Evolutionary conservation across 495 filamentous ascomycete genomes (phyloP).

Genomic region (Haplographium delicatum): DNA sequence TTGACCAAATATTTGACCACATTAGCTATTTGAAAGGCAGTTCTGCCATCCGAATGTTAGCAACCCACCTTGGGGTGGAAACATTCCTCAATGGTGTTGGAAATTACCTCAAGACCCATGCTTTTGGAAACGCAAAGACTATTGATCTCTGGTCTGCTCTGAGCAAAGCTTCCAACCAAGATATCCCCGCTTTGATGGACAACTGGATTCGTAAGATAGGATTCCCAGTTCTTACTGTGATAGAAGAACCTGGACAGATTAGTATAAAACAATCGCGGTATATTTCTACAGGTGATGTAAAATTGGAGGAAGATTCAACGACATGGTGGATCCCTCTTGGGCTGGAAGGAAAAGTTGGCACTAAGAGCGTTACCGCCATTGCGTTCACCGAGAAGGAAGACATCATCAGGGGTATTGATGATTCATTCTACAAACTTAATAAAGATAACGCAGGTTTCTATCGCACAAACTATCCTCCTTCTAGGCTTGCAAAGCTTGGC

Average conservation of each 20-base stretch:
- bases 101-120: constrained; percentile 79
- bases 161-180: constrained; percentile 79
- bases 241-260: constrained; percentile 77
- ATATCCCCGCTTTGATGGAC: constrained; percentile 83
- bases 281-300: constrained; percentile 81
- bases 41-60: constrained; percentile 92
- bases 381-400: constrained; percentile 73
- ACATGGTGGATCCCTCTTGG: constrained; percentile 95
- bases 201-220: constrained; percentile 93
- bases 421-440: constrained; percentile 90
- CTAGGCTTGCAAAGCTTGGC: constrained; percentile 72
- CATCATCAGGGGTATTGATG: constrained; percentile 65
- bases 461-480: constrained; percentile 82
- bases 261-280: constrained; percentile 80
- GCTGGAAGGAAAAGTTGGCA: constrained; percentile 57
- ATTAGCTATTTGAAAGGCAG: constrained; percentile 96
- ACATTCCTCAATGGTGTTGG: constrained; percentile 85
- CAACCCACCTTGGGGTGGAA: constrained; percentile 75
- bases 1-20: constrained; percentile 93
- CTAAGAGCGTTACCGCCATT: constrained; percentile 38
- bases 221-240: constrained; percentile 81
- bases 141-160: constrained; percentile 90
- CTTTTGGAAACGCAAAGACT: constrained; percentile 92
- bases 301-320: constrained; percentile 77
- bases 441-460: constrained; percentile 85